These are phyloP conservation scores for Chlamydomonas applanata DNA, from an alignment of 139 green algal genomes.

Conservation along the genomic window DNA sequence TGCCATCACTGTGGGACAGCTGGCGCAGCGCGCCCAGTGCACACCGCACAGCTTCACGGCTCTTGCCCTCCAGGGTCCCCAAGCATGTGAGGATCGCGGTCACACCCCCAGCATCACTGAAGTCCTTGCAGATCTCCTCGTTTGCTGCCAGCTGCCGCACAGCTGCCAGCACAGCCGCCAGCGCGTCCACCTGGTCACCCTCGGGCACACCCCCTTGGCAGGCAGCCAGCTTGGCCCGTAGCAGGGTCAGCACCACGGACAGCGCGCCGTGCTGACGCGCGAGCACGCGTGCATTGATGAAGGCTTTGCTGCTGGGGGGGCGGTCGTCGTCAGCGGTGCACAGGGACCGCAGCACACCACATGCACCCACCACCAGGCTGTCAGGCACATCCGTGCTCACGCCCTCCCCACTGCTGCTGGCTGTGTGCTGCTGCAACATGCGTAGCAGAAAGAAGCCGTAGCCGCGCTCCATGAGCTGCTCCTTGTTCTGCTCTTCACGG, in stretches of 20 bases:
- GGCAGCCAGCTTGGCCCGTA: constrained; percentile 1
- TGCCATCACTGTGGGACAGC: constrained; percentile 75
- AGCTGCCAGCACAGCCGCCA: constrained; percentile 10
- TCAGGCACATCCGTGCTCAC: too few relatives aligned
- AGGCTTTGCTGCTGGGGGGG: constrained; percentile 47
- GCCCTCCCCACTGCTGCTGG: too few relatives aligned
- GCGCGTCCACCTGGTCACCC: not conserved
- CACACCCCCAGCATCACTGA: constrained; percentile 38
- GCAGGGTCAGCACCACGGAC: constrained; percentile 20
- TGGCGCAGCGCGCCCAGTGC: constrained; percentile 58
- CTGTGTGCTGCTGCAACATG: constrained; percentile 6
- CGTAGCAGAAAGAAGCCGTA: not conserved
- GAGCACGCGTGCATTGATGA: constrained; percentile 47
- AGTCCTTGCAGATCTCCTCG: constrained; percentile 49
- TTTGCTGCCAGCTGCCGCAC: constrained; percentile 35
- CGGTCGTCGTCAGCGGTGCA: constrained; percentile 66
- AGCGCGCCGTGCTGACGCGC: constrained; percentile 21
- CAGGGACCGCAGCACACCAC: constrained; percentile 33
- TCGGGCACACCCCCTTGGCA: not conserved
- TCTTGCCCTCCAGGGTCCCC: not conserved
- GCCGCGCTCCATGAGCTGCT: constrained; percentile 6
- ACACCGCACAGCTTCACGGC: constrained; percentile 20
- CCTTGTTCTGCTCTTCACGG: constrained; percentile 17
- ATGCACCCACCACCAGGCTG: not conserved
- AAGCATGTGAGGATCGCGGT: constrained; percentile 23